Evolutionary conservation across 2,329 filamentous ascomycete species (phyloP).

Genomic region (Lanzia echinophila): DNA sequence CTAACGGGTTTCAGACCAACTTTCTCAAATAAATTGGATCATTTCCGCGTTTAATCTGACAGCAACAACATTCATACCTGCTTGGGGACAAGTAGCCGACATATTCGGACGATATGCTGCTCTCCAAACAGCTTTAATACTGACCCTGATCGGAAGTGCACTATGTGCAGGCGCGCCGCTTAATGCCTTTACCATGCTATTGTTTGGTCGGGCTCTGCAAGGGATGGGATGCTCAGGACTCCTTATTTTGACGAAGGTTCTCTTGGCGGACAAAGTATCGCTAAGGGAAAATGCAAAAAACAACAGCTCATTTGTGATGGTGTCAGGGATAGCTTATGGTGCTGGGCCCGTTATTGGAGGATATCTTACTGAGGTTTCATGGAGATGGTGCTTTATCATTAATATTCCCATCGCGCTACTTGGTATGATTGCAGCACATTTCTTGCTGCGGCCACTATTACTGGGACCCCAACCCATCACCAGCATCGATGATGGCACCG

Average conservation of each 20-base stretch:
- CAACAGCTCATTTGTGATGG: constrained; percentile 54
- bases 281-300: constrained; percentile 56
- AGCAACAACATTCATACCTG: constrained; percentile 59
- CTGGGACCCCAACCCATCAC: constrained; percentile 41
- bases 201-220: constrained; percentile 57
- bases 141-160: constrained; percentile 54
- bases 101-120: constrained; percentile 56
- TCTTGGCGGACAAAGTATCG: constrained; percentile 59
- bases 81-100: constrained; percentile 58
- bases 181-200: constrained; percentile 49
- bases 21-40: constrained; percentile 61
- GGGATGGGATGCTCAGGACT: constrained; percentile 56
- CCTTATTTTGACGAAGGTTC: constrained; percentile 51
- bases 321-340: constrained; percentile 54
- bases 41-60: constrained; percentile 63
- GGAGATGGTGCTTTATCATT: constrained; percentile 63
- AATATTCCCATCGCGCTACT: constrained; percentile 50
- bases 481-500: constrained; percentile 40
- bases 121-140: constrained; percentile 49
- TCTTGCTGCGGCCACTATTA: constrained; percentile 52
- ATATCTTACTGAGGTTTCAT: constrained; percentile 47
- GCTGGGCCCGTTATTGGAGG: constrained; percentile 51
- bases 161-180: constrained; percentile 53
- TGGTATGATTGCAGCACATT: constrained; percentile 46
- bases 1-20: constrained; percentile 35